Evolutionary conservation across 1,139 yeast genomes (phyloP), one percentile per base, ranked within the genome.

Genomic region (Geotrichum aggregatum): DNA sequence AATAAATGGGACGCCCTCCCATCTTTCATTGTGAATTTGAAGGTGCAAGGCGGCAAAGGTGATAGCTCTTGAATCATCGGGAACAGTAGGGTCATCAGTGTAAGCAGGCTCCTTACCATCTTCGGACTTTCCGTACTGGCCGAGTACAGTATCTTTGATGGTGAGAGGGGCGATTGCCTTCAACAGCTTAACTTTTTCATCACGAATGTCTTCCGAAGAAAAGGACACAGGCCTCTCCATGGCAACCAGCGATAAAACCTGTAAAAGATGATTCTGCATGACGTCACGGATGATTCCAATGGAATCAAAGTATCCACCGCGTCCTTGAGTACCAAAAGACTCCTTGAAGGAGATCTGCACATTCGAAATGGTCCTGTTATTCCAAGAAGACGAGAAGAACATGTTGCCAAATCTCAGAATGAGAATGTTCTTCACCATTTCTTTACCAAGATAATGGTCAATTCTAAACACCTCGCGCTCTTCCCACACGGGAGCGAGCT

Each of bases 1-100:
- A 51, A 92, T 85, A 66, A 92, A 82, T 53, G 99, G 99, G 47
- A 92, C 98, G 63, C 97, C 97, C 60, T 86, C 92, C 99, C 99
- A 92, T 69, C 98, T 82, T 71, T 91, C 98, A 70, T 89, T 94
- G 64, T 83, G 76, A 67, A 92, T 87, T 58, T 81, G 75, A 60
- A 91, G 68, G 21, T 84, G 80, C 58, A 92, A 67, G 4, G 97
- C 97, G 16, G 97, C 97, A 70, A 80, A 92, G 2, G 99, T 92
- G 52, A 88, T 89, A 66, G 95, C 87, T 68, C 85, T 86, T 52
- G 96, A 87, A 58, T 77, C 83, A 44, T 78, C 73, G 59, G 82
- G 76, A 55, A 94, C 98, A n/a, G 97, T 87, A 42, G 84, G 87
- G 68, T 94, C 98, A 67, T 94, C 98, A 59, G 83, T 71, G 72